Conservation (phyloP, 2,329 filamentous ascomycete species). For the Dothiorella sarmentorum region DNA sequence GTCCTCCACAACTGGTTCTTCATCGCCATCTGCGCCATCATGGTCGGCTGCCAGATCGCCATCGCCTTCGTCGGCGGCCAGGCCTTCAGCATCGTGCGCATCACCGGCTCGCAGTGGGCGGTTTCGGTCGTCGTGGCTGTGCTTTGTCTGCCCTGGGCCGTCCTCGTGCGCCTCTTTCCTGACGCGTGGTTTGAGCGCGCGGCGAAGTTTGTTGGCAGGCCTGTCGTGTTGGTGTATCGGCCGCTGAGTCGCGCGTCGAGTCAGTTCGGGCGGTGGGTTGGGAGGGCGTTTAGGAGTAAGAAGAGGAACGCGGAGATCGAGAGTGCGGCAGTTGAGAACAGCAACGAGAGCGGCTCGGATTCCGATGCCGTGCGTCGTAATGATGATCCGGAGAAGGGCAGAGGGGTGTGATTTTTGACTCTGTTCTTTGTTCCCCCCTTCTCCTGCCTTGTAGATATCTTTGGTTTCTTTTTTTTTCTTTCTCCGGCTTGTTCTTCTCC, state of each 20-base stretch:
- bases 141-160: slow-evolving; percentile 77
- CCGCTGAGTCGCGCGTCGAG: slow-evolving; percentile 22
- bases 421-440: too few species aligned
- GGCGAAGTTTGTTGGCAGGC: slow-evolving; percentile 23
- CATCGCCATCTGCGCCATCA: slow-evolving; percentile 78
- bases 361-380: neutral
- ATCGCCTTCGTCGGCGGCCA: slow-evolving; percentile 83
- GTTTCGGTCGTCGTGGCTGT: slow-evolving; percentile 80
- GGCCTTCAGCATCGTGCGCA: slow-evolving; percentile 70
- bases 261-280: slow-evolving; percentile 15
- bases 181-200: slow-evolving; percentile 49
- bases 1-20: slow-evolving; percentile 86
- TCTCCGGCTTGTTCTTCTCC: too few species aligned
- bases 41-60: slow-evolving; percentile 74
- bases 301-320: slow-evolving; percentile 9
- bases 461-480: neutral
- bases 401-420: neutral
- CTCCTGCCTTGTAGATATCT: neutral
- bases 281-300: slow-evolving; percentile 22
- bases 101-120: slow-evolving; percentile 75
- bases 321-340: neutral
- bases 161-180: slow-evolving; percentile 77
- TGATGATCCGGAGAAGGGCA: slow-evolving; percentile 2
- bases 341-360: neutral
- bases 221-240: slow-evolving; percentile 27